A percentile compares a stretch with the other conserved stretches of the same genome.
Evolutionary conservation across 2,329 filamentous ascomycete genomes (phyloP).

Genomic region (Chaetomium globosum): DNA sequence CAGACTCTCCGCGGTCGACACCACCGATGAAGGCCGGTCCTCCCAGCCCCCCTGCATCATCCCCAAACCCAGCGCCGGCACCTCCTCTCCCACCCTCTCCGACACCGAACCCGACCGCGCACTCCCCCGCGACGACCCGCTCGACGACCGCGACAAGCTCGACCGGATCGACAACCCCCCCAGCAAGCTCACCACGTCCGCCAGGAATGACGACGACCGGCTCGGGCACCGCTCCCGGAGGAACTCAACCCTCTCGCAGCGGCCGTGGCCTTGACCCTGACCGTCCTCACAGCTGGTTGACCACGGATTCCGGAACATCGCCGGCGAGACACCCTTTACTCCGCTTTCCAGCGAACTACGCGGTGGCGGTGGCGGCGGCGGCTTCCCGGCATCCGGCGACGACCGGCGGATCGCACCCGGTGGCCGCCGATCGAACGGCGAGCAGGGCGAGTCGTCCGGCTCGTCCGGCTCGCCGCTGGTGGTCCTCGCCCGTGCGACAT

Average conservation of each 20-base stretch:
- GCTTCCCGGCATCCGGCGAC: not conserved
- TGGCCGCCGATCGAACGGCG: not conserved
- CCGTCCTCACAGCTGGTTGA: not conserved
- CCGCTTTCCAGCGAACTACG: not conserved
- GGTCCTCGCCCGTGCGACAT: not conserved
- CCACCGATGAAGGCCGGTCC: not conserved
- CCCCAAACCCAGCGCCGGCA: not conserved
- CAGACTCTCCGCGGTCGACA: not conserved
- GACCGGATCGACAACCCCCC: constrained; percentile 26
- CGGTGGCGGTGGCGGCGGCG: no score
- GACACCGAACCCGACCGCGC: constrained; percentile 12
- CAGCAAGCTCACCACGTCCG: constrained; percentile 24
- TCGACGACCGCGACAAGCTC: constrained; percentile 21
- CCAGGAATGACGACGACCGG: constrained; percentile 27
- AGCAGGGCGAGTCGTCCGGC: not conserved
- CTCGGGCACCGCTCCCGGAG: constrained; percentile 25
- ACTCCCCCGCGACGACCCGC: constrained; percentile 15
- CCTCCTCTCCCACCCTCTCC: not conserved
- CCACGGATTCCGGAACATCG: constrained; percentile 21
- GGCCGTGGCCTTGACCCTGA: not conserved
- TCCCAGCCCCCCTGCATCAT: not conserved
- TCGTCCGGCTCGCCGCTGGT: constrained; percentile 5
- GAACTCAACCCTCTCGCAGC: constrained; percentile 5
- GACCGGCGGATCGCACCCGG: constrained; percentile 3
- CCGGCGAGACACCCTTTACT: not conserved